A percentile compares a stretch with the other conserved stretches of the same genome.
Conservation (phyloP, 1,284 basidiomycete species). For the Schizophyllum amplum region DNA sequence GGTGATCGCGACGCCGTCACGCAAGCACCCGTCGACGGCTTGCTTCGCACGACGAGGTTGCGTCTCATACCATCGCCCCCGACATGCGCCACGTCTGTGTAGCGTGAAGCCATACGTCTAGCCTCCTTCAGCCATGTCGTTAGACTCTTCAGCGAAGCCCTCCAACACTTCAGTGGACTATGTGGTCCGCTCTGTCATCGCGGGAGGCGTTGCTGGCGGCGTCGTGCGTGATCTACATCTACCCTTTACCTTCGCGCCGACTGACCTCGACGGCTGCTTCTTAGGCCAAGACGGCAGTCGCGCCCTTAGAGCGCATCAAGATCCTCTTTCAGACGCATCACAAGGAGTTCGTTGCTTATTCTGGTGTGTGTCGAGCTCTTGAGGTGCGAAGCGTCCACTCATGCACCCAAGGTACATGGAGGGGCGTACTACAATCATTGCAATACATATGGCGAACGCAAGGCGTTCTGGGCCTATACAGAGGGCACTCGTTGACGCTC, state of each 20-base stretch:
- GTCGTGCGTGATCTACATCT: constrained; percentile 53
- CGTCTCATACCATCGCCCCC: neutral
- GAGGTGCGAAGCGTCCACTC: neutral
- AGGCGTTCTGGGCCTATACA: constrained; percentile 80
- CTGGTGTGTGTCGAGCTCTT: constrained; percentile 44
- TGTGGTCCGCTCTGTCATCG: constrained; percentile 74
- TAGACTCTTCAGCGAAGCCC: neutral
- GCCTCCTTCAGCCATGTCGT: neutral
- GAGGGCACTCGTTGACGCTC: constrained; percentile 92
- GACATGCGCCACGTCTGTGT: no score
- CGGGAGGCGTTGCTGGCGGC: constrained; percentile 91
- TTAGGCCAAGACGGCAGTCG: constrained; percentile 94
- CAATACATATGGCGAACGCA: constrained; percentile 67
- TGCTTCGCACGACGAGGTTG: neutral
- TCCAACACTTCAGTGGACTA: constrained; percentile 65
- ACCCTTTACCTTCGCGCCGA: constrained; percentile 7
- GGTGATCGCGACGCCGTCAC: neutral
- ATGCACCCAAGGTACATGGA: constrained; percentile 59
- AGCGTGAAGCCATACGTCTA: no score
- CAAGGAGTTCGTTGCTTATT: constrained; percentile 90
- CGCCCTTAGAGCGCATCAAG: constrained; percentile 96
- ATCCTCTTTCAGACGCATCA: constrained; percentile 98
- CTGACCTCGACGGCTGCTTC: constrained; percentile 8
- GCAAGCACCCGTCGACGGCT: neutral
- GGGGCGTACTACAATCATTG: constrained; percentile 83